Conservation (phyloP, 83 land plant species). For the Isoetes engelmannii region DNA sequence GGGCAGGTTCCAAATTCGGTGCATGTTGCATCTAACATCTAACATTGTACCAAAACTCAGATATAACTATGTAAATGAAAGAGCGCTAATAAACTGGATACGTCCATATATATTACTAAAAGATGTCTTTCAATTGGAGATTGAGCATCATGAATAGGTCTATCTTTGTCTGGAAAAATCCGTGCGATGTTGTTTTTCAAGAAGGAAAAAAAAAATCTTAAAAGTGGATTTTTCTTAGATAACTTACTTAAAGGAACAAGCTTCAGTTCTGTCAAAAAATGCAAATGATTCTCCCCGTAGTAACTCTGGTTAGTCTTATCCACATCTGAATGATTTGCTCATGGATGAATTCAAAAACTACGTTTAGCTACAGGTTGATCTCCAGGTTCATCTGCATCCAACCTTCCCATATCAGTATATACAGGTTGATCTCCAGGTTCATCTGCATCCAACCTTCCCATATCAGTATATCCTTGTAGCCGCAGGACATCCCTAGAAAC, state of each 20-base stretch:
- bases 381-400: too few species aligned
- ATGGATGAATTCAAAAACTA: constrained; percentile 83
- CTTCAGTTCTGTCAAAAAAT: constrained; percentile 85
- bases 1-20: constrained; percentile 90
- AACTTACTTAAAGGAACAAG: constrained; percentile 88
- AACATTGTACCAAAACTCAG: constrained; percentile 41
- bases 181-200: too few species aligned
- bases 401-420: constrained; percentile 54
- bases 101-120: constrained; percentile 97
- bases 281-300: constrained; percentile 86
- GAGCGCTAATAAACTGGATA: constrained; percentile 38
- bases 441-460: constrained; percentile 35
- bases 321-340: constrained; percentile 76
- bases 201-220: not conserved
- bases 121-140: constrained; percentile 84
- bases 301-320: constrained; percentile 99
- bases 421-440: too few species aligned
- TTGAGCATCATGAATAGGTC: constrained; percentile 95
- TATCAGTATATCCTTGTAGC: constrained; percentile 72
- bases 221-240: too few species aligned
- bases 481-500: constrained; percentile 89
- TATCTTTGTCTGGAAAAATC: constrained; percentile 99
- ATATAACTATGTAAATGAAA: not conserved
- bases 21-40: constrained; percentile 74
- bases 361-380: constrained; percentile 69